phyloP scores from a whole-genome alignment of 2,329 filamentous ascomycete genomes.

The Thelonectria blattea region DNA sequence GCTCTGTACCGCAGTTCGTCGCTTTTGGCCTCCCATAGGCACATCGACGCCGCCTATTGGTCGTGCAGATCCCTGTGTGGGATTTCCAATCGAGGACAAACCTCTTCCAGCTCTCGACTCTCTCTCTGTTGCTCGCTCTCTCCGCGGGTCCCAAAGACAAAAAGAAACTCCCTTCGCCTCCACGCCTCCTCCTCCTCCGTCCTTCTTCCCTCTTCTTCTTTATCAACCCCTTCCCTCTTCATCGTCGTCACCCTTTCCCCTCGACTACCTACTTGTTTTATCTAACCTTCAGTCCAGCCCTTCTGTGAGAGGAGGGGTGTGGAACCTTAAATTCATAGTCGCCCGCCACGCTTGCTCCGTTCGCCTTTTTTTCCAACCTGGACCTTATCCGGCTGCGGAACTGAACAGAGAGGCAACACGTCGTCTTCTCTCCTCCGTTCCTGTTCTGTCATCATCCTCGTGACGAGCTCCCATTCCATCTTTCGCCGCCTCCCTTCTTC shows the following conservation, averaged over 20 bases:
- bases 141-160: background rate
- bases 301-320: constrained; percentile 31
- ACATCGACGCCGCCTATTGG: background rate
- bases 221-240: constrained; percentile 1
- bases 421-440: constrained; percentile 2
- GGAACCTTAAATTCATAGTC: constrained; percentile 37
- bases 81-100: constrained; percentile 13
- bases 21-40: constrained; percentile 8
- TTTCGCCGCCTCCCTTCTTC: background rate
- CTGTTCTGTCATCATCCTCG: constrained; percentile 1
- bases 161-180: background rate
- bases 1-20: constrained; percentile 16
- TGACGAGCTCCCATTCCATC: background rate
- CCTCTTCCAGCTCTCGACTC: background rate
- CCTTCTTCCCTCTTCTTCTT: background rate
- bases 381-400: constrained; percentile 31
- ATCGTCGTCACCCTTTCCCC: constrained; percentile 2
- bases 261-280: too few species aligned
- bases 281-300: constrained; percentile 12
- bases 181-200: constrained; percentile 7
- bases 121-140: background rate
- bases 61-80: constrained; percentile 8
- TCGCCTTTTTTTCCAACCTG: constrained; percentile 14
- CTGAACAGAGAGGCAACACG: constrained; percentile 15
- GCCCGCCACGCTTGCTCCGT: constrained; percentile 33